These are phyloP conservation scores for Eucalyptus pauciflora DNA, from an alignment of 345 rosid genomes.

Conservation along the genomic window DNA sequence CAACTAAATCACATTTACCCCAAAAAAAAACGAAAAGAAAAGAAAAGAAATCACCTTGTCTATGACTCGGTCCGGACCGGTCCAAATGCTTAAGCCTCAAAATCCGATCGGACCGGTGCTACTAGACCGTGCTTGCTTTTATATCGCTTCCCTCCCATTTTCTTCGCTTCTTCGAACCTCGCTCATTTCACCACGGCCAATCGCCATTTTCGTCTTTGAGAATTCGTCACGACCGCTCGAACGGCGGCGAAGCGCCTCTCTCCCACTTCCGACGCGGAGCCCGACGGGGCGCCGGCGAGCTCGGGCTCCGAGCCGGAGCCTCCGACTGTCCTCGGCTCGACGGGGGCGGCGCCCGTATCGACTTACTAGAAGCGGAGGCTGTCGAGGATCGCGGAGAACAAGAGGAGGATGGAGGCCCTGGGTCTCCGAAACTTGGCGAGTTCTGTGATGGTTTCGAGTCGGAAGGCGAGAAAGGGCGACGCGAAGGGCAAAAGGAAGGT, in stretches of 20 bases:
- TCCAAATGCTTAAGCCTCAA: background rate
- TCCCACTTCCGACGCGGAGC: background rate
- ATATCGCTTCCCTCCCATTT: background rate
- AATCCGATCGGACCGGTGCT: background rate
- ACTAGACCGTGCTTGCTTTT: background rate
- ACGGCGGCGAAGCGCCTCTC: background rate
- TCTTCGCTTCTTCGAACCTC: background rate
- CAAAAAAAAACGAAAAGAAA: too few relatives aligned
- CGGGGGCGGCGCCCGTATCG: background rate
- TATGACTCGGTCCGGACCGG: background rate
- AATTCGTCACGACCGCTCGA: background rate
- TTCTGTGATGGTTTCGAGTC: conserved; percentile 22
- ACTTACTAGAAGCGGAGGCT: conserved; percentile 62
- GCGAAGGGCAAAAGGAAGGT: conserved; percentile 33
- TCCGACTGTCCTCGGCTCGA: background rate
- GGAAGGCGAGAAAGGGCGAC: background rate
- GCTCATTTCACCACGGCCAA: background rate
- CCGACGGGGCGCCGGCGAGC: background rate
- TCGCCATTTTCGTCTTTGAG: background rate
- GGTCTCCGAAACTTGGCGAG: conserved; percentile 49
- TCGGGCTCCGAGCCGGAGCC: background rate
- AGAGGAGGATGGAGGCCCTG: conserved; percentile 68
- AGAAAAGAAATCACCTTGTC: too few relatives aligned
- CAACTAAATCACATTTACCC: background rate
- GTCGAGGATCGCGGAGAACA: conserved; percentile 68